Evolutionary conservation across 163 green algal species (phyloP).

Genomic region (Coccomyxa subellipsoidea): DNA sequence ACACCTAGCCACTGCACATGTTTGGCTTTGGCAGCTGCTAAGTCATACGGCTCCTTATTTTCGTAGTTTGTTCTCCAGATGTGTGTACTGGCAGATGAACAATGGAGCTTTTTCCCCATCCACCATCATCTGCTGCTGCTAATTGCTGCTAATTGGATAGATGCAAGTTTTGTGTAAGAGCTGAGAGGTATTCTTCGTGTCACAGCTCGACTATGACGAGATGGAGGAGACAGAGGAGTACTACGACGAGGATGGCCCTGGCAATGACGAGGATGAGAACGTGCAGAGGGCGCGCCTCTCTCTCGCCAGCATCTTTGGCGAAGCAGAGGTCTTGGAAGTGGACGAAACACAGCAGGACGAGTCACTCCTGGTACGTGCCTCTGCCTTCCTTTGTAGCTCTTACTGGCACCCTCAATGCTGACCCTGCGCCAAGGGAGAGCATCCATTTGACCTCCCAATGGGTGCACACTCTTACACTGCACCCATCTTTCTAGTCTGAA

Average conservation of each 20-base stretch:
- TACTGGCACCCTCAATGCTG: too few species aligned
- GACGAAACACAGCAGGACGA: conserved; percentile 34
- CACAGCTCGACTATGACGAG: background rate
- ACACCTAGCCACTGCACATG: background rate
- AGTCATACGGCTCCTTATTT: too few species aligned
- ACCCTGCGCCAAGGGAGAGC: too few species aligned
- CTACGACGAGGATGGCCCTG: background rate
- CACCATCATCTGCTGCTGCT: too few species aligned
- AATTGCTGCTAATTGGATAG: background rate
- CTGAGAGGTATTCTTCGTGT: background rate
- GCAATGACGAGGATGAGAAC: background rate
- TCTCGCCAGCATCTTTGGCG: conserved; percentile 27
- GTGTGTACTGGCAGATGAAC: too few species aligned
- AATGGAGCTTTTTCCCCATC: too few species aligned
- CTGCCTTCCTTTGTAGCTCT: background rate
- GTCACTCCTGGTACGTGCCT: conserved; percentile 28
- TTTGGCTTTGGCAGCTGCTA: too few species aligned
- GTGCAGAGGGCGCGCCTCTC: conserved; percentile 8
- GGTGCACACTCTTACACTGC: too few species aligned
- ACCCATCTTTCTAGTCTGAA: too few species aligned
- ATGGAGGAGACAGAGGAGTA: background rate
- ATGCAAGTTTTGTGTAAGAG: background rate
- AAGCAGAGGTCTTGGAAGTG: conserved; percentile 34
- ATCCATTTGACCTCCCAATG: too few species aligned
- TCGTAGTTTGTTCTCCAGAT: too few species aligned